These are phyloP conservation scores for Globisporangium cylindrosporum DNA, from an alignment of 352 stramenopile genomes.

Conservation along the genomic window DNA sequence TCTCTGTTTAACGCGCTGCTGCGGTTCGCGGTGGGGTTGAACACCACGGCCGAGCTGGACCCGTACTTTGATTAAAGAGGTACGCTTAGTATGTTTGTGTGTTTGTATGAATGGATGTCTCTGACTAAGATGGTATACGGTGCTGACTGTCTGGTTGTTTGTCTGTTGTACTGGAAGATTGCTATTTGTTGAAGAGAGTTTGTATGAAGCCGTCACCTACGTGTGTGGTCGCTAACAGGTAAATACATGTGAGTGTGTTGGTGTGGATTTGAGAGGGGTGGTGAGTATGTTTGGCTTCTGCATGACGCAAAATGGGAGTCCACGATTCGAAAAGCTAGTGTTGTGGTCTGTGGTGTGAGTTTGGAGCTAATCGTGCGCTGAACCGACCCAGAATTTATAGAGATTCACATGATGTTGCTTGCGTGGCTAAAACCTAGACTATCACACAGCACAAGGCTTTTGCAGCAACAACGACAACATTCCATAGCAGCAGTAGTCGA, in stretches of 20 bases:
- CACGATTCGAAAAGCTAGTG: background rate
- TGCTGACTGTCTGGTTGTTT: background rate
- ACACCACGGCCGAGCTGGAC: slow-evolving; percentile 16
- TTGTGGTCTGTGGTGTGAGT: too few relatives aligned
- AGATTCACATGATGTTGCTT: too few relatives aligned
- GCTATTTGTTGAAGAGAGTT: background rate
- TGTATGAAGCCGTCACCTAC: background rate
- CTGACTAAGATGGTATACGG: background rate
- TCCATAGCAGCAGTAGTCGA: too few relatives aligned
- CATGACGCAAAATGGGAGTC: background rate
- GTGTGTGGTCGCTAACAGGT: background rate
- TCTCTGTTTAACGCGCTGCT: slow-evolving; percentile 13
- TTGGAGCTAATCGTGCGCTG: too few relatives aligned
- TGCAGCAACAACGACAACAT: too few relatives aligned
- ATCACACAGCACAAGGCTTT: too few relatives aligned
- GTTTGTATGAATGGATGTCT: background rate
- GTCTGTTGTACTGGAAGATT: background rate
- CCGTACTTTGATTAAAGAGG: slow-evolving; percentile 3
- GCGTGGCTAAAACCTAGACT: too few relatives aligned
- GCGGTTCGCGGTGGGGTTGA: slow-evolving; percentile 10
- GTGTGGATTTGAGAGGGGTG: background rate
- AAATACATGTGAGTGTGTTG: background rate
- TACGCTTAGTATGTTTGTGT: background rate
- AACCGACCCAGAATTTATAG: too few relatives aligned
- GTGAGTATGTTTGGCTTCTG: background rate